These are phyloP conservation scores for Cordyceps pruinosa DNA, from an alignment of 2,329 filamentous ascomycete species.

Conservation along the genomic window DNA sequence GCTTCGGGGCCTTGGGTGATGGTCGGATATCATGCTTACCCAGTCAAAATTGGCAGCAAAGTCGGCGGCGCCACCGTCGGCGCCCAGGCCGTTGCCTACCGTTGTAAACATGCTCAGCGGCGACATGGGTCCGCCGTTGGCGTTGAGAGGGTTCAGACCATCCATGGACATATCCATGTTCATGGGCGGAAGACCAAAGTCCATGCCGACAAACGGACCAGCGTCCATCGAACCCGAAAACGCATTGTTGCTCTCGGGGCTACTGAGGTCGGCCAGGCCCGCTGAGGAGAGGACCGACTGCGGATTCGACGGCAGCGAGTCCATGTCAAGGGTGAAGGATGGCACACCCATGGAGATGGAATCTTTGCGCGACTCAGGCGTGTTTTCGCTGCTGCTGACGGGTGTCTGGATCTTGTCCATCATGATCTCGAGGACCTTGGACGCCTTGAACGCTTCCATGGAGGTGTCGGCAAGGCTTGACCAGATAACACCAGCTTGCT, in stretches of 20 bases:
- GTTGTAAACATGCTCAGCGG: slow-evolving; percentile 49
- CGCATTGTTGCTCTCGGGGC: slow-evolving; percentile 15
- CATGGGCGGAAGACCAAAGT: slow-evolving; percentile 31
- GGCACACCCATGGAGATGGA: slow-evolving; percentile 16
- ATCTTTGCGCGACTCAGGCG: slow-evolving; percentile 13
- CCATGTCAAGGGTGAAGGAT: slow-evolving; percentile 35
- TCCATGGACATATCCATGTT: slow-evolving; percentile 28
- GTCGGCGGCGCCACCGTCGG: slow-evolving; percentile 27
- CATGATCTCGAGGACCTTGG: slow-evolving; percentile 74
- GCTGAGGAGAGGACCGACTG: slow-evolving; percentile 21
- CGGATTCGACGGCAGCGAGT: slow-evolving; percentile 18
- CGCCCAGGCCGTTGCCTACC: slow-evolving; percentile 25
- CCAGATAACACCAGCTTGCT: slow-evolving; percentile 73
- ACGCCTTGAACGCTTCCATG: slow-evolving; percentile 86
- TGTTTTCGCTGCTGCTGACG: slow-evolving; percentile 11
- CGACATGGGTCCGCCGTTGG: slow-evolving; percentile 26
- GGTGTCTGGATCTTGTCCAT: slow-evolving; percentile 60
- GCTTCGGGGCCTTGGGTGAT: not conserved
- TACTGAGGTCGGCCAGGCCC: slow-evolving; percentile 21
- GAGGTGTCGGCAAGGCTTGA: slow-evolving; percentile 67
- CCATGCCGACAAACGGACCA: slow-evolving; percentile 36
- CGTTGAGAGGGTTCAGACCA: slow-evolving; percentile 18
- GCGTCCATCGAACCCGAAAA: slow-evolving; percentile 31
- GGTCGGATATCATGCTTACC: slow-evolving; percentile 34
- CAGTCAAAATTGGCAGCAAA: slow-evolving; percentile 50